A percentile compares a stretch with the other conserved stretches of the same genome.
These are phyloP conservation scores for Solanum ossicruentum DNA, from an alignment of 257 asterid genomes.

Conservation along the genomic window DNA sequence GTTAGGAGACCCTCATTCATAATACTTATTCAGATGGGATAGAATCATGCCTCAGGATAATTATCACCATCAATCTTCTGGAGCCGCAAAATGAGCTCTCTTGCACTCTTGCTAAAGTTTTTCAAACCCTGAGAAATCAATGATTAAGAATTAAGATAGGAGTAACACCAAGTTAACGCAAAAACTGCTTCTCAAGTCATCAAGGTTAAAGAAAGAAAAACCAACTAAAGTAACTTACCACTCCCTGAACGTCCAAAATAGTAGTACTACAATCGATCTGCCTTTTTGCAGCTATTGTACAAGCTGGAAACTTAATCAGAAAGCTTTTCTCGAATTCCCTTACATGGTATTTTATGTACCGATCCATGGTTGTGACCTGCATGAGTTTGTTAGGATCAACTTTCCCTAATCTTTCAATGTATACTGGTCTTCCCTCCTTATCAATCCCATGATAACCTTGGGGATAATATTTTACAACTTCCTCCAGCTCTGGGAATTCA, in stretches of 20 bases:
- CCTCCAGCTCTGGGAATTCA: constrained; percentile 64
- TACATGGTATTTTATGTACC: constrained; percentile 78
- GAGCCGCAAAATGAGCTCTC: constrained; percentile 78
- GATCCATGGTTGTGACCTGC: constrained; percentile 89
- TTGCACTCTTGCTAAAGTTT: constrained; percentile 72
- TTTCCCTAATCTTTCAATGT: constrained; percentile 86
- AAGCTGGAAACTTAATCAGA: constrained; percentile 82
- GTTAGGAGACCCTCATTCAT: constrained; percentile 1
- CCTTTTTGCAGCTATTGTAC: constrained; percentile 89
- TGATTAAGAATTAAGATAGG: background rate
- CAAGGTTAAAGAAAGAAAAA: background rate
- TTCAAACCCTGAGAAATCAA: constrained; percentile 55
- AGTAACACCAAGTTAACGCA: background rate
- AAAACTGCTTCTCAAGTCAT: background rate
- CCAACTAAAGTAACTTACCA: constrained; percentile 43
- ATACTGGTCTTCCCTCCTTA: constrained; percentile 89
- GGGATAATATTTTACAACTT: constrained; percentile 80
- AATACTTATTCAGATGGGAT: background rate
- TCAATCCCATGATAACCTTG: constrained; percentile 97
- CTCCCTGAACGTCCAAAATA: constrained; percentile 96
- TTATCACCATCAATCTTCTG: constrained; percentile 94
- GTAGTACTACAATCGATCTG: constrained; percentile 96
- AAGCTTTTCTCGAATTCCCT: constrained; percentile 76
- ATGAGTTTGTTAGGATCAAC: constrained; percentile 77
- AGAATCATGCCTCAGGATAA: constrained; percentile 70